Evolutionary conservation across 345 rosid genomes (phyloP).

Genomic region (Murraya koenigii): DNA sequence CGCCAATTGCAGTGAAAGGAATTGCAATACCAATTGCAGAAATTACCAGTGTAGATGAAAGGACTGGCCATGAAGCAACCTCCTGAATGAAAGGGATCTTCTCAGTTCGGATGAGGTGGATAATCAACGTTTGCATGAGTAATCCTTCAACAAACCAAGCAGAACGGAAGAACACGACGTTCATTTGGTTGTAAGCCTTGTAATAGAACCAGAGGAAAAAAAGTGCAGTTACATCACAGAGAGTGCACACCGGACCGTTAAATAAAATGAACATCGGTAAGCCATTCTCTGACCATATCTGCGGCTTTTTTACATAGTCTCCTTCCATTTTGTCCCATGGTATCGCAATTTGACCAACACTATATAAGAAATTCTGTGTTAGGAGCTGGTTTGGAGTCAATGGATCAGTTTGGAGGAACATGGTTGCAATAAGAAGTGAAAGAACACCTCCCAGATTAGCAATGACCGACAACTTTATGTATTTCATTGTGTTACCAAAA

Average conservation of each 20-base stretch:
- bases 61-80: slow-evolving; percentile 60
- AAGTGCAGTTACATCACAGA: slow-evolving; percentile 46
- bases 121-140: slow-evolving; percentile 62
- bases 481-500: slow-evolving; percentile 71
- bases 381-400: slow-evolving; percentile 64
- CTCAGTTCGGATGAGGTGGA: slow-evolving; percentile 64
- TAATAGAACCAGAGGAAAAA: slow-evolving; percentile 45
- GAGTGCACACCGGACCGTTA: slow-evolving; percentile 60
- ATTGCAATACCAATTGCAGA: slow-evolving; percentile 55
- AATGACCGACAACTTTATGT: slow-evolving; percentile 67
- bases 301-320: slow-evolving; percentile 54
- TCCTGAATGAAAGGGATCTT: slow-evolving; percentile 62
- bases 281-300: slow-evolving; percentile 42
- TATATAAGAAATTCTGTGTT: slow-evolving; percentile 52
- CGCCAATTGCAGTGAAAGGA: slow-evolving; percentile 40
- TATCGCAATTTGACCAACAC: slow-evolving; percentile 60
- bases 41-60: slow-evolving; percentile 45
- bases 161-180: slow-evolving; percentile 38
- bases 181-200: background rate
- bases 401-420: slow-evolving; percentile 53
- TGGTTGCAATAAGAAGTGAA: slow-evolving; percentile 56
- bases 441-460: slow-evolving; percentile 56
- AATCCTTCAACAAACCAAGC: slow-evolving; percentile 69
- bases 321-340: slow-evolving; percentile 79
- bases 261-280: slow-evolving; percentile 55